phyloP scores from a whole-genome alignment of 768 basidiomycete genomes.

The Collybia sp. region DNA sequence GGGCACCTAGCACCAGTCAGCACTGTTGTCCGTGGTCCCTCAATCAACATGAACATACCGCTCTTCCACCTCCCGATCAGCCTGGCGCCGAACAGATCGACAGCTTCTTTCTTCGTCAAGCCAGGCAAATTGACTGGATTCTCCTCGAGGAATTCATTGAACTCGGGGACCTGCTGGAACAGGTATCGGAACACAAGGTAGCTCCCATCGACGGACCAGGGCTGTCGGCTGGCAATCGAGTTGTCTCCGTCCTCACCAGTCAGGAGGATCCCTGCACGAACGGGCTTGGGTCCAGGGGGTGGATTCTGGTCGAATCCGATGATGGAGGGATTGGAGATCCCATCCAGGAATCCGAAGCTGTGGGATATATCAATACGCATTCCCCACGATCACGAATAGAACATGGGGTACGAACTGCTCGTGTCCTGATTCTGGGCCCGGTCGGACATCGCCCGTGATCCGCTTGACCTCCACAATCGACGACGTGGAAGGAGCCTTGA shows the following conservation, averaged over 20 bases:
- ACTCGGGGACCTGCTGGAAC: slow-evolving; percentile 49
- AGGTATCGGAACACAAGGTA: slow-evolving; percentile 50
- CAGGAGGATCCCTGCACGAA: slow-evolving; percentile 39
- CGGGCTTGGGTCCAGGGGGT: slow-evolving; percentile 30
- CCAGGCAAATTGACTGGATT: slow-evolving; percentile 33
- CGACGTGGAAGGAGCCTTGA: slow-evolving; percentile 13
- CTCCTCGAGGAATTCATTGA: slow-evolving; percentile 37
- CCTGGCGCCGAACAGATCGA: slow-evolving; percentile 48
- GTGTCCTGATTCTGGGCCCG: slow-evolving; percentile 37
- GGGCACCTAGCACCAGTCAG: slow-evolving; percentile 27
- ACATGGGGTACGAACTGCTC: slow-evolving; percentile 36
- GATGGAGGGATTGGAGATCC: slow-evolving; percentile 46
- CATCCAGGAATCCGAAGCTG: slow-evolving; percentile 50
- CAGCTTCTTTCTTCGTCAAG: slow-evolving; percentile 32
- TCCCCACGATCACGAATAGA: neutral
- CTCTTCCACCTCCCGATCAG: slow-evolving; percentile 57
- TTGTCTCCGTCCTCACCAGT: slow-evolving; percentile 39
- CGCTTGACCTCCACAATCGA: slow-evolving; percentile 34
- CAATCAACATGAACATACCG: slow-evolving; percentile 22
- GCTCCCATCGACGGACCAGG: slow-evolving; percentile 45
- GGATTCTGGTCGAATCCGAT: slow-evolving; percentile 31
- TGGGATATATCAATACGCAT: neutral
- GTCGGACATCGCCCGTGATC: slow-evolving; percentile 38
- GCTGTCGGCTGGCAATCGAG: slow-evolving; percentile 17
- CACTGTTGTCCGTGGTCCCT: no score